phyloP scores from a whole-genome alignment of 2,329 filamentous ascomycete genomes.

The Bipolaris gigantea region DNA sequence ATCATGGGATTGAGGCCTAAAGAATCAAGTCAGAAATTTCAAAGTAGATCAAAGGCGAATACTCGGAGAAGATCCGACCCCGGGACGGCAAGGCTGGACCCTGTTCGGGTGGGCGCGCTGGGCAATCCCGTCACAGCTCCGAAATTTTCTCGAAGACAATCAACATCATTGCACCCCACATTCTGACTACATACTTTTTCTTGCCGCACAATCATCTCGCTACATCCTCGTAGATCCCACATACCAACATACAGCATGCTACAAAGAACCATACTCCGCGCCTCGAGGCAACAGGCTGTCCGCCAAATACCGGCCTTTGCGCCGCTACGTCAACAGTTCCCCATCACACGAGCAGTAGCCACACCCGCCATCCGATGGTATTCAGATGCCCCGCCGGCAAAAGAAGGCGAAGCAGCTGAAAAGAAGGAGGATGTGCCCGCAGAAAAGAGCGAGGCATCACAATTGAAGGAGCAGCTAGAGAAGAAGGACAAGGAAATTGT shows the following conservation, averaged over 20 bases:
- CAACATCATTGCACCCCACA: slow-evolving; percentile 24
- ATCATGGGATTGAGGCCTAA: slow-evolving; percentile 16
- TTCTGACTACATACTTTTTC: neutral
- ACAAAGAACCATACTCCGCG: slow-evolving; percentile 55
- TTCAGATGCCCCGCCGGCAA: slow-evolving; percentile 51
- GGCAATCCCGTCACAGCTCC: slow-evolving; percentile 9
- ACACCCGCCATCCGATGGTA: slow-evolving; percentile 48
- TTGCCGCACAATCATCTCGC: neutral
- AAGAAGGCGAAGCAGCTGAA: slow-evolving; percentile 45
- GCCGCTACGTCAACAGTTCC: slow-evolving; percentile 37
- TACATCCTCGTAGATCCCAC: neutral
- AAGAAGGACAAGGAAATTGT: slow-evolving; percentile 71
- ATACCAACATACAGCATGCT: slow-evolving; percentile 47
- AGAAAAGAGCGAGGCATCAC: slow-evolving; percentile 30
- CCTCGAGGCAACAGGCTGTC: slow-evolving; percentile 49
- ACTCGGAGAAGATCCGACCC: slow-evolving; percentile 19
- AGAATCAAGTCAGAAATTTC: neutral
- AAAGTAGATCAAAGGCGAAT: neutral
- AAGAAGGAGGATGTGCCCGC: slow-evolving; percentile 52
- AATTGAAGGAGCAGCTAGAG: slow-evolving; percentile 67
- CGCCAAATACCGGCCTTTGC: slow-evolving; percentile 47
- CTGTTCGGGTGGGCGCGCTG: slow-evolving; percentile 8
- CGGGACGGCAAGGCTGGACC: slow-evolving; percentile 23
- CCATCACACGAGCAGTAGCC: slow-evolving; percentile 36
- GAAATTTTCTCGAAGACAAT: slow-evolving; percentile 26